These are phyloP conservation scores for Tarenaya hassleriana DNA, from an alignment of 345 rosid genomes.

Conservation along the genomic window DNA sequence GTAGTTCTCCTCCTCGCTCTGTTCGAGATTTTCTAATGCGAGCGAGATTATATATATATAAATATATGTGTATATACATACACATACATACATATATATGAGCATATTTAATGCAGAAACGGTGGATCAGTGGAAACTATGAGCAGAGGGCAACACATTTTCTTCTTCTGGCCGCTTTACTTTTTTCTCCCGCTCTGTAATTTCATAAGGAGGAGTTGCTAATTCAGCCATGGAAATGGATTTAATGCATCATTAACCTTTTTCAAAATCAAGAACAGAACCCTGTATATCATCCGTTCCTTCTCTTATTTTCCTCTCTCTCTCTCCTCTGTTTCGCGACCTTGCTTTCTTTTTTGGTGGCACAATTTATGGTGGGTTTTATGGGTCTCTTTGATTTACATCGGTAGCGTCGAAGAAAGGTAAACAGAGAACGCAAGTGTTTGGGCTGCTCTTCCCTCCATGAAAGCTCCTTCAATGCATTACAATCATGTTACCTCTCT, in stretches of 20 bases:
- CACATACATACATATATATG: background rate
- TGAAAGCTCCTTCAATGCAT: slow-evolving; percentile 57
- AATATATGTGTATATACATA: slow-evolving; percentile 6
- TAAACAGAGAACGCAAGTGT: slow-evolving; percentile 64
- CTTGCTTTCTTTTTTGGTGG: slow-evolving; percentile 19
- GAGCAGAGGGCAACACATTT: slow-evolving; percentile 21
- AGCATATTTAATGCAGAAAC: slow-evolving; percentile 3
- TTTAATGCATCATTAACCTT: background rate
- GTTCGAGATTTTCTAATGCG: slow-evolving; percentile 28
- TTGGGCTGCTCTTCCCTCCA: slow-evolving; percentile 58
- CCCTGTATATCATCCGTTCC: slow-evolving; percentile 4
- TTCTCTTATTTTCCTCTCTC: slow-evolving; percentile 22
- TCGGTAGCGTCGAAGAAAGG: slow-evolving; percentile 24
- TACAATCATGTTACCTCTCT: slow-evolving; percentile 39
- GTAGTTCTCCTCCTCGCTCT: slow-evolving; percentile 34
- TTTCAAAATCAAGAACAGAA: background rate
- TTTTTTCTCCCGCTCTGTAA: slow-evolving; percentile 69
- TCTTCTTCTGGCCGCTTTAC: slow-evolving; percentile 41
- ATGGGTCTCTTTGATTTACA: slow-evolving; percentile 22
- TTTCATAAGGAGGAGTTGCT: background rate
- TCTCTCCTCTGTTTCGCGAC: slow-evolving; percentile 23
- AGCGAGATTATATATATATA: background rate
- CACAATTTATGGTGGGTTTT: background rate
- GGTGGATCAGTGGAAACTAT: slow-evolving; percentile 23
- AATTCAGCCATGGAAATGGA: slow-evolving; percentile 4